Conservation (phyloP, 1,284 basidiomycete species). For the Wallemia ichthyophaga region DNA sequence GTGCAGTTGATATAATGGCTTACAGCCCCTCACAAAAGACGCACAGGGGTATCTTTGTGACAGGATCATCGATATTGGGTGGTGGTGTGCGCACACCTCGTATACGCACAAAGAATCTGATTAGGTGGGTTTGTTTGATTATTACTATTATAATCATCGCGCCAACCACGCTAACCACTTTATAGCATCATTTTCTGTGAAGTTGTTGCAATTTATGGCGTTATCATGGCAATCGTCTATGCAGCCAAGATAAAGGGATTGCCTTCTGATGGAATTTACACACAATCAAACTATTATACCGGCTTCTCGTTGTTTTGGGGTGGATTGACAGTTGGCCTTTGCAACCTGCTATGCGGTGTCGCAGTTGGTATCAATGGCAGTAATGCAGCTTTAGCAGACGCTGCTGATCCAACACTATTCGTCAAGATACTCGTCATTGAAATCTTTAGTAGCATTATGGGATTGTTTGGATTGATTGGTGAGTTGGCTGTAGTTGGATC, state of each 20-base stretch:
- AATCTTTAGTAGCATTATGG: slow-evolving; percentile 74
- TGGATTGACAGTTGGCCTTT: slow-evolving; percentile 55
- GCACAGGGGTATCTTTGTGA: slow-evolving; percentile 83
- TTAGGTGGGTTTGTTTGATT: slow-evolving; percentile 31
- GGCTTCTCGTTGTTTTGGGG: slow-evolving; percentile 85
- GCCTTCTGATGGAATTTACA: slow-evolving; percentile 38
- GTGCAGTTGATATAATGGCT: slow-evolving; percentile 12
- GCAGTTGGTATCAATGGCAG: slow-evolving; percentile 73
- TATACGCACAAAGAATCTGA: slow-evolving; percentile 90
- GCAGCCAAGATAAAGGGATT: slow-evolving; percentile 32
- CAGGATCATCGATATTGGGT: slow-evolving; percentile 76
- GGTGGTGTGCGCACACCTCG: slow-evolving; percentile 80
- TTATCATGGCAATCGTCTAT: slow-evolving; percentile 75
- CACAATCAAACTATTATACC: slow-evolving; percentile 61
- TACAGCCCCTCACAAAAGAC: background rate
- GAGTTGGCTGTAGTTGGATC: slow-evolving; percentile 13
- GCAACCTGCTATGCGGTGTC: slow-evolving; percentile 76
- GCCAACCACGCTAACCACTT: background rate
- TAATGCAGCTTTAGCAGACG: slow-evolving; percentile 68
- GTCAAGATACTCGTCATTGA: slow-evolving; percentile 85
- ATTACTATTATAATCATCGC: background rate
- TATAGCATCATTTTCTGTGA: slow-evolving; percentile 92
- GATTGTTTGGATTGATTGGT: slow-evolving; percentile 73
- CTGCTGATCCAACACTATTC: slow-evolving; percentile 67
- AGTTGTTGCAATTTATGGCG: slow-evolving; percentile 76